A percentile compares a stretch with the other conserved stretches of the same genome.
Evolutionary conservation across 192 early-diverging fungal genomes (phyloP).

Genomic region (Mortierella alpina): DNA sequence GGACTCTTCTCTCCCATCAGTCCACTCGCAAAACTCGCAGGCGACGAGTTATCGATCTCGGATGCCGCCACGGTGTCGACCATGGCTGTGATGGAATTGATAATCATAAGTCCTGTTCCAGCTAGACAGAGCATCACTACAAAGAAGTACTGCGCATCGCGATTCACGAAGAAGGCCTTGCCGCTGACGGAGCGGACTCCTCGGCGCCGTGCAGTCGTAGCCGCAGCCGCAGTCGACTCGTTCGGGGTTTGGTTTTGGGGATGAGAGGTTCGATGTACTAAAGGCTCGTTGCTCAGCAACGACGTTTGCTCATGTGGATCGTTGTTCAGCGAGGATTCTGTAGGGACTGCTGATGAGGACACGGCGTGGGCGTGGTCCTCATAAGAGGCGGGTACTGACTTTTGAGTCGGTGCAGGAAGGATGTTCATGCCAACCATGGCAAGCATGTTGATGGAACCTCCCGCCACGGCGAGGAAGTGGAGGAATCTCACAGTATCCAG

Average conservation of each 20-base stretch:
- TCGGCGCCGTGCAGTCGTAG: background rate
- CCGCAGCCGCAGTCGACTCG: background rate
- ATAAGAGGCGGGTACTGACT: background rate
- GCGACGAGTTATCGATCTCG: background rate
- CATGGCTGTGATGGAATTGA: conserved; percentile 49
- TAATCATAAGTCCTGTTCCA: conserved; percentile 47
- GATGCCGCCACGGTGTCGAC: conserved; percentile 28
- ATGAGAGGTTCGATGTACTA: background rate
- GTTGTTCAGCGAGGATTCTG: background rate
- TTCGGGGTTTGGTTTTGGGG: background rate
- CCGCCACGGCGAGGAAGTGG: conserved; percentile 28
- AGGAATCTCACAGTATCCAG: conserved; percentile 29
- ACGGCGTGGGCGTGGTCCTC: background rate
- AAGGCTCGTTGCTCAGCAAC: conserved; percentile 7
- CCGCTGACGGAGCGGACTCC: conserved; percentile 20
- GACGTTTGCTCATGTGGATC: conserved; percentile 5
- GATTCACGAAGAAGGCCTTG: conserved; percentile 33
- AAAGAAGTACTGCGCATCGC: conserved; percentile 39
- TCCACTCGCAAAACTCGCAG: background rate
- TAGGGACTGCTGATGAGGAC: background rate
- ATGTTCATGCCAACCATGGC: conserved; percentile 22
- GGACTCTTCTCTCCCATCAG: background rate
- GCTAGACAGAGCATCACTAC: conserved; percentile 34
- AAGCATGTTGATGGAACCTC: conserved; percentile 18
- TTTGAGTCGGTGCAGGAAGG: background rate